Evolutionary conservation across 345 rosid species (phyloP).

Genomic region (Stellera chamaejasme): DNA sequence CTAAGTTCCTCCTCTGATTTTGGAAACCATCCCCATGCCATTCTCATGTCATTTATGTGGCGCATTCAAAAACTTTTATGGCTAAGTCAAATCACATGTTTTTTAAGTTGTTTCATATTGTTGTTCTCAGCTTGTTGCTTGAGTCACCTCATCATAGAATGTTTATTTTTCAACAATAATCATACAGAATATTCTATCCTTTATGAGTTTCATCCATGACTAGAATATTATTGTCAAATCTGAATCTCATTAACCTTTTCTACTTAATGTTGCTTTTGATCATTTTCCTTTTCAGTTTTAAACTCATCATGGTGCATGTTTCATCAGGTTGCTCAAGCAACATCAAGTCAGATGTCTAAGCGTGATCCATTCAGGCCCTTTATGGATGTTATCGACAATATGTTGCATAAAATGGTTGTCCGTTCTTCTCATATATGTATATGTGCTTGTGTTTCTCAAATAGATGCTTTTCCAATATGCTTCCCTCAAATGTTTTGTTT

Average conservation of each 20-base stretch:
- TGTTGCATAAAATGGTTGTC: constrained; percentile 53
- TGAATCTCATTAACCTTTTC: background rate
- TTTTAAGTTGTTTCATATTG: background rate
- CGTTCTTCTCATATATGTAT: background rate
- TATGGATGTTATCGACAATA: constrained; percentile 63
- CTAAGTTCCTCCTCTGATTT: background rate
- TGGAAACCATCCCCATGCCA: background rate
- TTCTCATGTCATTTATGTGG: too few species aligned
- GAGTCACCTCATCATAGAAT: too few species aligned
- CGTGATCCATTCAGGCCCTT: constrained; percentile 75
- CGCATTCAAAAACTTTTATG: too few species aligned
- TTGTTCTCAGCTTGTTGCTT: background rate
- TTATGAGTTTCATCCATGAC: too few species aligned
- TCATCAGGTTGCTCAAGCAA: constrained; percentile 67
- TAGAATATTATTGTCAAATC: too few species aligned
- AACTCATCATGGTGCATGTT: constrained; percentile 7
- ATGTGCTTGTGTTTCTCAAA: constrained; percentile 5
- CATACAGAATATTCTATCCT: too few species aligned
- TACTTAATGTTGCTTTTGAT: background rate
- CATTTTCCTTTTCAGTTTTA: background rate
- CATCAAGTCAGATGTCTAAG: constrained; percentile 76
- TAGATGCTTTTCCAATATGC: background rate
- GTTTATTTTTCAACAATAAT: too few species aligned
- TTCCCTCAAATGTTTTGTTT: background rate
- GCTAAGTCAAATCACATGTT: background rate